Base-by-base conservation (phyloP, 169 alveolate species). In the Plasmodium reichenowi region DNA sequence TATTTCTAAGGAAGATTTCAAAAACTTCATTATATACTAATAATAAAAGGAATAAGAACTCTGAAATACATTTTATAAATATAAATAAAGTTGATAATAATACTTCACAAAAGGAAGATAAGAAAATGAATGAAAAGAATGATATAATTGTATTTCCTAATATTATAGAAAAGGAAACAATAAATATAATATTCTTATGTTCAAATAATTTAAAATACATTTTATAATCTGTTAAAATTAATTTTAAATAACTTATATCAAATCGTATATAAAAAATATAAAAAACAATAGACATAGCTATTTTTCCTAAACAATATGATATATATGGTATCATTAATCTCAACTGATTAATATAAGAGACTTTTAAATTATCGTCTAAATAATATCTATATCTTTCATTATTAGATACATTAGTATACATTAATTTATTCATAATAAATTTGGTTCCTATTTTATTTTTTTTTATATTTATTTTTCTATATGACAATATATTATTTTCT, bases 261-360 rank as follows among this genome's bases (percentile, higher is more conserved):
- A 78, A 48, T n/a, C 52, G 24, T 26, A 67, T 50, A 43, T 78
- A 78, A 45, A 78, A 78, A n/a, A 78, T 59, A 70, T 78, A 78
- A 8, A 78, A 59, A 50, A 78, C 78, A 32, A 78, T 64, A 2
- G 89, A 78, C 78, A 66, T 78, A 0, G 89, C 73, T 38, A 78
- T 78, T 59, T 78, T 78, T 0, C 89, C 89, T 12, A 78, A 38
- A 10, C 89, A 78, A 58, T 78, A 78, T 20, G 43, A 66, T 1
- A 78, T 45, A 78, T 78, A 78, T 26, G 89, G 89, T n/a, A 78
- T 78, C 70, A 78, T 78, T 38, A 78, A 70, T 13, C 89, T 75
- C n/a, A 78, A 26, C 48, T 78, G 89, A 58, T 78, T 78, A 9
- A 52, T 45, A 29, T 78, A 66, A 5, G 89, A 64, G 2, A 78